phyloP scores from a whole-genome alignment of 345 rosid genomes.

The Gossypium stocksii region DNA sequence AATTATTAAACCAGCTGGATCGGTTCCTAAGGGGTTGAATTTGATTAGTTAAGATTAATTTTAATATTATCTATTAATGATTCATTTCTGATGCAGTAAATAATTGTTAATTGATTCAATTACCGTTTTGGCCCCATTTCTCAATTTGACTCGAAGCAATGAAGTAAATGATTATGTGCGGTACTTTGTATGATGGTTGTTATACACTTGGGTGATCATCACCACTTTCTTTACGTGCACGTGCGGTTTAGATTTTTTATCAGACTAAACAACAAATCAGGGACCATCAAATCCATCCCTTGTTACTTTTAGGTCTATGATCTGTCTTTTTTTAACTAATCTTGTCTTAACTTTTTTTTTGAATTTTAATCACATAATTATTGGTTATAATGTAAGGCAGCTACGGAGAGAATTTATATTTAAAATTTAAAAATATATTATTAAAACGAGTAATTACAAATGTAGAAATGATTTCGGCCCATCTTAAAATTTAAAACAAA shows the following conservation, averaged over 20 bases:
- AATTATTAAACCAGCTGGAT: constrained; percentile 41
- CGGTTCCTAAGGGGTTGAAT: constrained; percentile 40
- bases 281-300: not conserved
- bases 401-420: no score
- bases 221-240: constrained; percentile 15
- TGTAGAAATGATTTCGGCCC: no score
- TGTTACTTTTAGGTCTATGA: not conserved
- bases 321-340: no score
- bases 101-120: not conserved
- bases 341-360: no score
- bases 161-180: constrained; percentile 22
- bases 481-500: no score
- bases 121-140: not conserved
- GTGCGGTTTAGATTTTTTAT: constrained; percentile 5
- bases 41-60: constrained; percentile 11
- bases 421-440: no score
- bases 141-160: constrained; percentile 7
- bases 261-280: not conserved
- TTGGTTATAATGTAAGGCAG: no score
- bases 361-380: no score
- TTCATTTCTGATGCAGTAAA: not conserved
- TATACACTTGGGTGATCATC: constrained; percentile 19
- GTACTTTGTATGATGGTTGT: constrained; percentile 13
- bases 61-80: not conserved
- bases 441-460: no score